Evolutionary conservation across 2,329 filamentous ascomycete genomes (phyloP).

Genomic region (Penicillium sp.): DNA sequence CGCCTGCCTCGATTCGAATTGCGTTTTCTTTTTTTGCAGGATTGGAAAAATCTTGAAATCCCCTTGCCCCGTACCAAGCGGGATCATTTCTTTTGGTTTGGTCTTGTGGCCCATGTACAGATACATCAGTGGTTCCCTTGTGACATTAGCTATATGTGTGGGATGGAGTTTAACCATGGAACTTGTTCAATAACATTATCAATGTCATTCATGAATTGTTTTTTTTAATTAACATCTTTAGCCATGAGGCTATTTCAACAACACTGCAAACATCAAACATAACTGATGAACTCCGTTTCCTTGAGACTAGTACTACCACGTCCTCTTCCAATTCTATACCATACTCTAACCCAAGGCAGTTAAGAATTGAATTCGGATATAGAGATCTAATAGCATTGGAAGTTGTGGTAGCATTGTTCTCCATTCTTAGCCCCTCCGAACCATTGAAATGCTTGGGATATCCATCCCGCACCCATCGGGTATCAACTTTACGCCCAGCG

Average conservation of each 20-base stretch:
- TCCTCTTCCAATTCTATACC: not conserved
- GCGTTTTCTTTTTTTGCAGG: not conserved
- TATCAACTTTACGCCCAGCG: slow-evolving; percentile 16
- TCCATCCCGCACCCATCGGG: slow-evolving; percentile 1
- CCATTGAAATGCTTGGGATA: slow-evolving; percentile 1
- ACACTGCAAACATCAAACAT: not conserved
- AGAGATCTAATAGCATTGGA: not conserved
- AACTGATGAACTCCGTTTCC: not conserved
- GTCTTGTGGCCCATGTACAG: slow-evolving; percentile 24
- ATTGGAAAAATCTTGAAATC: not conserved
- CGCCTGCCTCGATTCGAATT: not conserved
- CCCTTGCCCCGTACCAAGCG: not conserved
- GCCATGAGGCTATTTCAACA: not conserved
- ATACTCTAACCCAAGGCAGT: not conserved
- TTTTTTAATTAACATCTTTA: not conserved
- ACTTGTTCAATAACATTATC: slow-evolving; percentile 13
- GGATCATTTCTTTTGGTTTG: slow-evolving; percentile 17
- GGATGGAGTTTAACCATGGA: slow-evolving; percentile 25
- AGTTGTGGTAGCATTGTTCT: not conserved
- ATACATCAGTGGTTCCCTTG: slow-evolving; percentile 22
- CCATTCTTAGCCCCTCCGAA: not conserved
- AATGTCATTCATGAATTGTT: slow-evolving; percentile 4
- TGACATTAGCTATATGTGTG: slow-evolving; percentile 24
- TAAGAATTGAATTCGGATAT: not conserved
- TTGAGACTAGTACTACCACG: not conserved